These are phyloP conservation scores for Paecilomyces niveus DNA, from an alignment of 2,329 filamentous ascomycete species.

Conservation along the genomic window DNA sequence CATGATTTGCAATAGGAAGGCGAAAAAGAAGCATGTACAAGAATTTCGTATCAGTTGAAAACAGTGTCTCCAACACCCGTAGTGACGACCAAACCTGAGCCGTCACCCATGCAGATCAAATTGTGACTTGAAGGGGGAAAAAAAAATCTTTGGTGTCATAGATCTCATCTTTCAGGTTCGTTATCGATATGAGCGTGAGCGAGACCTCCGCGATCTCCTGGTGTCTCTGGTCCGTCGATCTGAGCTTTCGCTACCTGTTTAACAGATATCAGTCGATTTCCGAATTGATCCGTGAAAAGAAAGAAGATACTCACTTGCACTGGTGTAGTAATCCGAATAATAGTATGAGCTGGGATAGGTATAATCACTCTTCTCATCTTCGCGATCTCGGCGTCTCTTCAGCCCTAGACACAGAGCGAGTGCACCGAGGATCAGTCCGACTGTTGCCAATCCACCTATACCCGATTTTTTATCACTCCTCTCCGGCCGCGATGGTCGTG, in stretches of 20 bases:
- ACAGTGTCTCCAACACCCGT: neutral
- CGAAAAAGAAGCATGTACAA: neutral
- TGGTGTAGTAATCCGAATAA: slow-evolving; percentile 36
- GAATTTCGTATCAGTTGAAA: neutral
- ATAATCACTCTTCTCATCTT: slow-evolving; percentile 33
- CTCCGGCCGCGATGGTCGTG: slow-evolving; percentile 24
- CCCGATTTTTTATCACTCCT: slow-evolving; percentile 31
- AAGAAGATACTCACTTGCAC: slow-evolving; percentile 29
- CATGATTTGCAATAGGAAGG: neutral
- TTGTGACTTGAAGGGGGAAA: neutral
- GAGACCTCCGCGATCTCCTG: slow-evolving; percentile 1
- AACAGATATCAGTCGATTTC: neutral
- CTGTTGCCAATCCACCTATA: slow-evolving; percentile 31
- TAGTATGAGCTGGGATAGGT: slow-evolving; percentile 34
- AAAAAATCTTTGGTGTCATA: neutral
- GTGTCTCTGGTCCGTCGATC: slow-evolving; percentile 31
- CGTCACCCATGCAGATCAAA: neutral
- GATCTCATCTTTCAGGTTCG: neutral
- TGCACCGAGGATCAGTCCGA: slow-evolving; percentile 37
- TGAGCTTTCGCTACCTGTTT: slow-evolving; percentile 37
- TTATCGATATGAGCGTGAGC: slow-evolving; percentile 3
- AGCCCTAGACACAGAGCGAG: slow-evolving; percentile 40
- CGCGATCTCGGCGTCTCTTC: slow-evolving; percentile 32
- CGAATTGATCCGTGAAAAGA: neutral
- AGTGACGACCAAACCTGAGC: neutral